Evolutionary conservation across 2,329 filamentous ascomycete species (phyloP), one percentile per base, ranked within the genome.

Genomic region (Fusarium temperatum): DNA sequence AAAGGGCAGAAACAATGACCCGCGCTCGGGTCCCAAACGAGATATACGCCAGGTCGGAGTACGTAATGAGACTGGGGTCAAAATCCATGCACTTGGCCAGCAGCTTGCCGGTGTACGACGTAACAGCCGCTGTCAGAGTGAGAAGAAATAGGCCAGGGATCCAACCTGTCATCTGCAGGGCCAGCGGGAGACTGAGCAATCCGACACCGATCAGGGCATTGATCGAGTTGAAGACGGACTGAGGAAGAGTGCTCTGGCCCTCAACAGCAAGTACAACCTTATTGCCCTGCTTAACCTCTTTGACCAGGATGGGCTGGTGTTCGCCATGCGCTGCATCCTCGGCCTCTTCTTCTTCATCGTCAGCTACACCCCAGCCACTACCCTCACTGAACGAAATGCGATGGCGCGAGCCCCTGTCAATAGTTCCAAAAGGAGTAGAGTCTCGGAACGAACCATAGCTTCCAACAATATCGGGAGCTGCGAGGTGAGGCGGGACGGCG

Each of bases 201-300:
- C 96, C 96, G 36, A 99, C 92, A 22, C 95, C 95, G 70, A 98
- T 96, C 67, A 98, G 85, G 57, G 97, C 94, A 73, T 98, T 98
- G 80, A 96, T 96, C 7, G 94, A 97, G 83, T 99, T 99, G 87
- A 98, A 97, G 71, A 98, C 89, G 12, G 96, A 98, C 84, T 98
- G 96, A 1, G 95, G 95, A 22, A 98, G 87, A 2, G 96, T 99
- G n/a, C 94, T 97, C 84, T 97, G 95, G 44, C 96, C 96, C 70
- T 97, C 93, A 6, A 98, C 91, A 6, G 96, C 89, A 76, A 96
- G 89, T 63, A 98, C 90, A 54, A 96, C 89, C 79, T 92, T 94
- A 47, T 96, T 94, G 75, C 96, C 94, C 77, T 96, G 93, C 80
- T 97, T 93, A 18, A 98, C 89, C 81, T 95, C 93, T 84, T 95